Evolutionary conservation across 805 yeast genomes (phyloP), one percentile per base, ranked within the genome.

Genomic region (Starmerella sp.): DNA sequence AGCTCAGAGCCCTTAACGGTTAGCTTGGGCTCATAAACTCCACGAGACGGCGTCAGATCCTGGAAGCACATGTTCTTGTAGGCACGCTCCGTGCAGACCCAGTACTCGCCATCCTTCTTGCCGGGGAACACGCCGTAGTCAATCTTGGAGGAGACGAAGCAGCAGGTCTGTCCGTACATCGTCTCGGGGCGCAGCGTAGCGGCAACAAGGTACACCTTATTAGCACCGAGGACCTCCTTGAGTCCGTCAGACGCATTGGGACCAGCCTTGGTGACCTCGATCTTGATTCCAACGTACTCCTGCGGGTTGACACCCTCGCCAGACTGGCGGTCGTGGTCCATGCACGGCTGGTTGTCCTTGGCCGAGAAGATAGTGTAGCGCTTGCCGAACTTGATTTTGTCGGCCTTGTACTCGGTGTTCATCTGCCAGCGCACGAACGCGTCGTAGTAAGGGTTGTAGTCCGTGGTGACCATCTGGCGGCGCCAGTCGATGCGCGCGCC

Each of bases 401-500:
- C 95, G 56, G 77, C 73, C 48, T 80, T 89, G 75, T 82, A 86
- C 70, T 93, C 81, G 68, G 83, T 77, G 73, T 83, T 87, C 81
- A 93, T 86, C 73, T 89, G 96, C 98, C 98, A 93, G 76, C 91
- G 82, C 55, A 91, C 83, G 67, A 93, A 93, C 8, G 95, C 81
- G 69, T 93, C 97, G 67, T 89, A 93, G 78, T 86, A 93, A 44
- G 93, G 95, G 71, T 93, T 93, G 68, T 82, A 85, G 66, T 91
- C 97, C 32, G 98, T 93, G 61, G 98, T 93, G 63, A 93, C 83
- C 74, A 84, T 81, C 38, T 96, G 86, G 70, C 98, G 83, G 76
- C 98, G 83, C 98, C 98, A 93, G 73, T 93, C 98, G 60, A 93
- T 88, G 71, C 96, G 83, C 48, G 95, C 86, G 67, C 98, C 98